Evolutionary conservation across 2,329 filamentous ascomycete genomes (phyloP).

Genomic region (Xylariaceae sp.): DNA sequence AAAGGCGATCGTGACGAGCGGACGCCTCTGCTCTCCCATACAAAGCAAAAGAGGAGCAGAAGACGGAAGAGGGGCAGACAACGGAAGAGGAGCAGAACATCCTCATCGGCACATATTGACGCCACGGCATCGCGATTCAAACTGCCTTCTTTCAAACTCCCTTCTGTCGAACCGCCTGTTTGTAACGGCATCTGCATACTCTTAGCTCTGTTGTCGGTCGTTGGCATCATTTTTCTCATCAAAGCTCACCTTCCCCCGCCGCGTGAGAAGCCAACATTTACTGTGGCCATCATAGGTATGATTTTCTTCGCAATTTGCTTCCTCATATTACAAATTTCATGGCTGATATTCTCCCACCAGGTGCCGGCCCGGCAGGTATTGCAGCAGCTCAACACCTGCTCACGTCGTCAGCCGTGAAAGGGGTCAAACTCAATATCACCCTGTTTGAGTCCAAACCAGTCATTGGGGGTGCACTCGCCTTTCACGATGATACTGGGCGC

Average conservation of each 20-base stretch:
- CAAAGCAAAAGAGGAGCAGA: background rate
- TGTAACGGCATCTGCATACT: background rate
- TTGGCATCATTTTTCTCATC: background rate
- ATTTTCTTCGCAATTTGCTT: background rate
- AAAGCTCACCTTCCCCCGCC: too few species aligned
- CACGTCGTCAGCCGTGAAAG: constrained; percentile 1
- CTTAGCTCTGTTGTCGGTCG: background rate
- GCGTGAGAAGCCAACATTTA: constrained; percentile 10
- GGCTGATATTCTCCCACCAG: constrained; percentile 10
- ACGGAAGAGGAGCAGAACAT: background rate
- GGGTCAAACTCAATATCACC: constrained; percentile 21
- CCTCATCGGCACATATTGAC: too few species aligned
- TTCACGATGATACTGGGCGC: constrained; percentile 15
- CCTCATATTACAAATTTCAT: background rate
- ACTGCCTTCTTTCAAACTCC: too few species aligned
- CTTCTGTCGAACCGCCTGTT: too few species aligned
- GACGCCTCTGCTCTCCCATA: background rate
- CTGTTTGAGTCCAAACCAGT: constrained; percentile 23
- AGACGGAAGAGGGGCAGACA: background rate
- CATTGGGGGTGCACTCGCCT: constrained; percentile 23
- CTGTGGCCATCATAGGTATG: constrained; percentile 27
- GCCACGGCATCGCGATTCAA: too few species aligned
- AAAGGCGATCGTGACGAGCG: background rate
- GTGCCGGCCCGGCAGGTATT: constrained; percentile 28
- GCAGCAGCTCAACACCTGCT: constrained; percentile 24